Percentiles rank a stretch among this genome's conserved stretches.
Evolutionary conservation across 179 eudicot genomes (phyloP).

Genomic region (Corrigiola litoralis): DNA sequence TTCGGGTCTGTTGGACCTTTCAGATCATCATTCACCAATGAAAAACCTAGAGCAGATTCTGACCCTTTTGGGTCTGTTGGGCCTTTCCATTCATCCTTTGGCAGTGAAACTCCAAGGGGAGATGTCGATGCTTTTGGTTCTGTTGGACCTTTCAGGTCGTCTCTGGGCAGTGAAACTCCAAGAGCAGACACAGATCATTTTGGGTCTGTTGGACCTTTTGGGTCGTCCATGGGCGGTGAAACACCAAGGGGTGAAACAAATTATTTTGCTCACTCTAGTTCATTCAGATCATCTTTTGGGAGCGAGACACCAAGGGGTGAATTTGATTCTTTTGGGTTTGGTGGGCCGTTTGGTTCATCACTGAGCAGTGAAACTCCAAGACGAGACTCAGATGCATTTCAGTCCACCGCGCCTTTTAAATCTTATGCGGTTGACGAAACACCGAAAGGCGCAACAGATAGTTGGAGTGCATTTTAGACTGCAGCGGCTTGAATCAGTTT

Average conservation of each 20-base stretch:
- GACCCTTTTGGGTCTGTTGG: slow-evolving; percentile 31
- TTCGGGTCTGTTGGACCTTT: slow-evolving; percentile 35
- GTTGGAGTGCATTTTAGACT: slow-evolving; percentile 46
- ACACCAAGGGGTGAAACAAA: slow-evolving; percentile 35
- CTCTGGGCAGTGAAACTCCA: slow-evolving; percentile 39
- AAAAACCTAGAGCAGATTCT: slow-evolving; percentile 38
- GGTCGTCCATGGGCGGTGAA: slow-evolving; percentile 28
- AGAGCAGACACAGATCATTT: slow-evolving; percentile 34
- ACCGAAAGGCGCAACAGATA: slow-evolving; percentile 26
- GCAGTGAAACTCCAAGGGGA: slow-evolving; percentile 34
- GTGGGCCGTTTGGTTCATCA: slow-evolving; percentile 35
- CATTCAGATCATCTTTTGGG: slow-evolving; percentile 30
- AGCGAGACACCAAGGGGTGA: slow-evolving; percentile 34
- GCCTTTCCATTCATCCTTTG: slow-evolving; percentile 25
- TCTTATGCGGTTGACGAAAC: slow-evolving; percentile 24
- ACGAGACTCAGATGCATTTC: slow-evolving; percentile 25
- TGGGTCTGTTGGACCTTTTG: slow-evolving; percentile 32
- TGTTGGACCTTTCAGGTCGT: slow-evolving; percentile 32
- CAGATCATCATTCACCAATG: slow-evolving; percentile 24
- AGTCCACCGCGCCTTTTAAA: slow-evolving; percentile 28
- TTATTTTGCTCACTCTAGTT: slow-evolving; percentile 29
- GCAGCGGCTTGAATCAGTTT: no score
- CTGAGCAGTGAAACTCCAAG: slow-evolving; percentile 39
- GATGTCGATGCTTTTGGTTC: slow-evolving; percentile 33
- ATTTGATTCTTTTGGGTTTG: slow-evolving; percentile 30